phyloP scores from a whole-genome alignment of 2,329 filamentous ascomycete genomes.

The Aulographum hederae region DNA sequence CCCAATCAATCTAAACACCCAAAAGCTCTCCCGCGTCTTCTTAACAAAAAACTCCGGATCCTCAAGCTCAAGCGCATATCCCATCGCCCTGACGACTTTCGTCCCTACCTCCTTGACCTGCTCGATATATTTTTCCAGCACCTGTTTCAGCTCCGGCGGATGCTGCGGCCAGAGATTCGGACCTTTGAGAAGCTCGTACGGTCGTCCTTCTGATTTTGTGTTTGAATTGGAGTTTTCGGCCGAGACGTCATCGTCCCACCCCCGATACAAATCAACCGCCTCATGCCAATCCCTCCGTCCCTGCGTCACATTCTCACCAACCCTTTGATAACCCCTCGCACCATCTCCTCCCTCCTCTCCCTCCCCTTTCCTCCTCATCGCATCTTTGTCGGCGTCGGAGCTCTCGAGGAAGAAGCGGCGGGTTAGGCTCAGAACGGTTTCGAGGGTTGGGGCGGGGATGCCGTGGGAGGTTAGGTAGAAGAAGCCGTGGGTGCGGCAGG shows the following conservation, averaged over 20 bases:
- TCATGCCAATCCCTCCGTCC: slow-evolving; percentile 18
- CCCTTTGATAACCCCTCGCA: slow-evolving; percentile 18
- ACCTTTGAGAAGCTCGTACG: slow-evolving; percentile 18
- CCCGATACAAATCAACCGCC: slow-evolving; percentile 20
- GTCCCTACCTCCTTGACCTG: slow-evolving; percentile 13
- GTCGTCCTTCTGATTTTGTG: slow-evolving; percentile 7
- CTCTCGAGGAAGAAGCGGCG: slow-evolving; percentile 16
- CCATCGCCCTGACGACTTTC: slow-evolving; percentile 19
- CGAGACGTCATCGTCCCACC: slow-evolving; percentile 19
- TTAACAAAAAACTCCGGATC: slow-evolving; percentile 13
- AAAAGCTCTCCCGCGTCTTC: slow-evolving; percentile 16
- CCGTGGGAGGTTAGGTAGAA: slow-evolving; percentile 25
- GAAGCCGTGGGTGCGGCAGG: slow-evolving; percentile 22
- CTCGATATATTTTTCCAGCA: slow-evolving; percentile 16
- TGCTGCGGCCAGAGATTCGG: slow-evolving; percentile 23
- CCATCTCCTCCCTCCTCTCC: slow-evolving; percentile 17
- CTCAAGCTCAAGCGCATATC: slow-evolving; percentile 15
- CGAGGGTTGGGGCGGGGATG: slow-evolving; percentile 13
- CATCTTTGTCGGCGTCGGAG: slow-evolving; percentile 12
- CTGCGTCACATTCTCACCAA: slow-evolving; percentile 19
- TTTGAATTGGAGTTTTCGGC: slow-evolving; percentile 6
- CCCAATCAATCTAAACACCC: slow-evolving; percentile 22
- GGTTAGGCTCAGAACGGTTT: slow-evolving; percentile 13
- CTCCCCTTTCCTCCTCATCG: slow-evolving; percentile 16
- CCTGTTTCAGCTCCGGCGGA: slow-evolving; percentile 11